These are phyloP conservation scores for Tricladium varicosporioides DNA, from an alignment of 2,329 filamentous ascomycete species.

Conservation along the genomic window DNA sequence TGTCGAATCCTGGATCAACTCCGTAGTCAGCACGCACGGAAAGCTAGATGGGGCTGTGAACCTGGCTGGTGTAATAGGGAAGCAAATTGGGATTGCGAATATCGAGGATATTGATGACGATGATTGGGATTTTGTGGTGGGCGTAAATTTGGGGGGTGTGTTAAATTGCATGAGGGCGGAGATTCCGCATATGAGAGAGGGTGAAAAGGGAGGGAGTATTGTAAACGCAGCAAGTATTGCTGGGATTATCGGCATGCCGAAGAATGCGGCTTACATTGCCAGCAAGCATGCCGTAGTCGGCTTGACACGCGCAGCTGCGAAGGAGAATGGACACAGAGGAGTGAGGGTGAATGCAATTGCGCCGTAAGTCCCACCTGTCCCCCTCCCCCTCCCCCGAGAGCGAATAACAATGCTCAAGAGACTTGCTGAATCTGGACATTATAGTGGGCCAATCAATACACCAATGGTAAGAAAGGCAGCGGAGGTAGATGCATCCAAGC, in stretches of 20 bases:
- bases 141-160: constrained; percentile 46
- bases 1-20: constrained; percentile 35
- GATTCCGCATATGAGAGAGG: constrained; percentile 42
- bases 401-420: not conserved
- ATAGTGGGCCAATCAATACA: constrained; percentile 15
- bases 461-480: constrained; percentile 4
- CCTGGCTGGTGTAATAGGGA: constrained; percentile 37
- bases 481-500: not conserved
- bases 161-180: constrained; percentile 51
- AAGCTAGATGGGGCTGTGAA: constrained; percentile 39
- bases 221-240: constrained; percentile 49
- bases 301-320: constrained; percentile 30
- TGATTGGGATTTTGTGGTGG: constrained; percentile 42
- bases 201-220: constrained; percentile 47
- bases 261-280: constrained; percentile 30
- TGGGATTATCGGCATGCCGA: constrained; percentile 37
- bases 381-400: not conserved
- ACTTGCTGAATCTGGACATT: not conserved
- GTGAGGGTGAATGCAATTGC: constrained; percentile 18
- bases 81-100: constrained; percentile 29
- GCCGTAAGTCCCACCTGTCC: constrained; percentile 13
- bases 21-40: constrained; percentile 34
- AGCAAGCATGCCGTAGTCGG: constrained; percentile 36
- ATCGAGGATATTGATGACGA: constrained; percentile 36
- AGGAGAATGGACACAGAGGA: constrained; percentile 26